Evolutionary conservation across 2,329 filamentous ascomycete genomes (phyloP).

Genomic region (Penicillium sp.): DNA sequence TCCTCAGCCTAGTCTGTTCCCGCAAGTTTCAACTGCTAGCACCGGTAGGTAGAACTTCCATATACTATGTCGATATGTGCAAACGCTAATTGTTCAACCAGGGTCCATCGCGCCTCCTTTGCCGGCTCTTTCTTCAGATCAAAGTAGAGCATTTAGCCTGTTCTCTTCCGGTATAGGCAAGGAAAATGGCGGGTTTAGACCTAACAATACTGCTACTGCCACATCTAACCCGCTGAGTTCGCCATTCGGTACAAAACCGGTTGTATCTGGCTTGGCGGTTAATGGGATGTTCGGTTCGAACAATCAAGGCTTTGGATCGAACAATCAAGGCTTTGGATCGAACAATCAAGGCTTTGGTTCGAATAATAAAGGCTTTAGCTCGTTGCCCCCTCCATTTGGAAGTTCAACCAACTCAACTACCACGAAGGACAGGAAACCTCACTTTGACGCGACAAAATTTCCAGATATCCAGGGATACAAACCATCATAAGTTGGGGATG

Average conservation of each 20-base stretch:
- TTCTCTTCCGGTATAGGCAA: background rate
- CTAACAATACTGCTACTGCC: background rate
- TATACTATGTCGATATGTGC: background rate
- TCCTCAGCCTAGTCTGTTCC: background rate
- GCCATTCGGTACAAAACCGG: background rate
- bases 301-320: background rate
- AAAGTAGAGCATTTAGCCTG: background rate
- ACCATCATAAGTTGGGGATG: background rate
- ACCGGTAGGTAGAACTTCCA: background rate
- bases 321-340: background rate
- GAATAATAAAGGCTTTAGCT: background rate
- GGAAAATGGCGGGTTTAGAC: background rate
- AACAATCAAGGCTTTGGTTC: background rate
- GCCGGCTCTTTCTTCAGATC: background rate
- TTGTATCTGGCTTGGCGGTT: background rate
- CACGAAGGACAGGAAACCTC: no score
- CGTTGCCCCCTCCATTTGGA: background rate
- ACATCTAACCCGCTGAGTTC: background rate
- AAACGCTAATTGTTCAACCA: background rate
- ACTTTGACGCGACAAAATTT: background rate
- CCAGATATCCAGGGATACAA: background rate
- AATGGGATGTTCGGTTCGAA: no score
- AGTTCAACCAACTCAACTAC: background rate
- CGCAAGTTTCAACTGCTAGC: background rate
- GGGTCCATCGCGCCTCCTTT: background rate